Conservation (phyloP, 1,284 basidiomycete species). For the Ganoderma lingzhi region DNA sequence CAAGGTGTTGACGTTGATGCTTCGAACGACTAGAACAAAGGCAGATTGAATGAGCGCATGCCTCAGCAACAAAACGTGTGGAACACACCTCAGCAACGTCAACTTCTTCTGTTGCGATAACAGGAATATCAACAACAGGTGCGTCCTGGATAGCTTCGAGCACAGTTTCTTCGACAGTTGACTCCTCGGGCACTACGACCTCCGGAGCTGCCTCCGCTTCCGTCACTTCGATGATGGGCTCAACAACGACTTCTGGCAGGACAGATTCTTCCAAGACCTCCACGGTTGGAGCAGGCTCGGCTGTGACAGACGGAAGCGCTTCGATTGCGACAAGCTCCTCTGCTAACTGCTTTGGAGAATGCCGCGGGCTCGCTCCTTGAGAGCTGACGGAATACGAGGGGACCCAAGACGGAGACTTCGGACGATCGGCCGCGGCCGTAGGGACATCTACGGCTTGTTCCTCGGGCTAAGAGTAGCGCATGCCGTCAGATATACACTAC, state of each 20-base stretch:
- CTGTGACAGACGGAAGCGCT: neutral
- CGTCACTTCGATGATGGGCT: conserved; percentile 3
- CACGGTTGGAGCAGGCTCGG: conserved; percentile 1
- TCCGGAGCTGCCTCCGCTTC: conserved; percentile 3
- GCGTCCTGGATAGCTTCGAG: conserved; percentile 16
- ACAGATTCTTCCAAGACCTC: conserved; percentile 1
- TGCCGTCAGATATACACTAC: neutral
- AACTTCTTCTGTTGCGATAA: conserved; percentile 19
- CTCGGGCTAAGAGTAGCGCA: conserved; percentile 11
- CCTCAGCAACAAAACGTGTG: neutral
- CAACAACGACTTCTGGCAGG: neutral
- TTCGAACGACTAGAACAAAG: conserved; percentile 9
- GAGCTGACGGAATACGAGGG: conserved; percentile 47
- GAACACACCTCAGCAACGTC: conserved; percentile 19
- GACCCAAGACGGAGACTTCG: conserved; percentile 43
- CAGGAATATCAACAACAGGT: conserved; percentile 9
- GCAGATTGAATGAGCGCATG: neutral
- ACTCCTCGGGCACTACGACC: conserved; percentile 1
- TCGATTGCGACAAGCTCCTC: conserved; percentile 17
- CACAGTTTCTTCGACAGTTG: conserved; percentile 10
- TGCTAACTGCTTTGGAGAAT: conserved; percentile 27
- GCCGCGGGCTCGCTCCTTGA: conserved; percentile 39
- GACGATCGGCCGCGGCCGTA: conserved; percentile 16
- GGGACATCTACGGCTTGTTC: conserved; percentile 18
- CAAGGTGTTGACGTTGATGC: conserved; percentile 18